Percentiles rank a stretch among this genome's conserved stretches.
Conservation (phyloP, 2,329 filamentous ascomycete genomes). For the Colletotrichum horii region DNA sequence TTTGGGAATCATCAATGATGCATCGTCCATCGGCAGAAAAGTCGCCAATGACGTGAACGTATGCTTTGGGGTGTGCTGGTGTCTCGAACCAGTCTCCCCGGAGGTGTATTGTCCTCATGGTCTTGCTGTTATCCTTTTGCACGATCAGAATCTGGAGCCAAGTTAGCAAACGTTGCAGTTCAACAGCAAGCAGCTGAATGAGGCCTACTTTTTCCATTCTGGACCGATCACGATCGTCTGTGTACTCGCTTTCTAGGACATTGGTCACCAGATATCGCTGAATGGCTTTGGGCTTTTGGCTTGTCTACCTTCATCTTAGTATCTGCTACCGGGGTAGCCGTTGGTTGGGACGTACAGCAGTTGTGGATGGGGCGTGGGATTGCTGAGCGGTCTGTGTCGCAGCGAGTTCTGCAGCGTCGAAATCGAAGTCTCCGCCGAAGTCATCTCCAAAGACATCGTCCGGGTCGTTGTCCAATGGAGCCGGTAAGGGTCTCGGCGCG, state of each 20-base stretch:
- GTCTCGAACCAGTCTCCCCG: constrained; percentile 89
- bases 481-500: neutral
- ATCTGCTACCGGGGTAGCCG: constrained; percentile 35
- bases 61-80: constrained; percentile 73
- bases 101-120: constrained; percentile 72
- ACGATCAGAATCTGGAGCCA: constrained; percentile 75
- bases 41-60: constrained; percentile 84
- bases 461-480: constrained; percentile 41
- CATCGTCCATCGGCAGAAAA: constrained; percentile 76
- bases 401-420: constrained; percentile 75
- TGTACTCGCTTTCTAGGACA: constrained; percentile 73
- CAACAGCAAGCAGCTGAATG: neutral
- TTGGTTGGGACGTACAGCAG: constrained; percentile 41
- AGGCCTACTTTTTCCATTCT: constrained; percentile 73
- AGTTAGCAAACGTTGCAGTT: constrained; percentile 15
- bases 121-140: constrained; percentile 75
- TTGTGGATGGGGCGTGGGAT: constrained; percentile 24
- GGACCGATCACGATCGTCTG: constrained; percentile 63
- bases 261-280: constrained; percentile 86
- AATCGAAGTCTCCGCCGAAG: constrained; percentile 77
- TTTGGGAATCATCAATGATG: constrained; percentile 79
- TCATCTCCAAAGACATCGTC: constrained; percentile 78
- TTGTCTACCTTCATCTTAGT: constrained; percentile 74
- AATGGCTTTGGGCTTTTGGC: constrained; percentile 73
- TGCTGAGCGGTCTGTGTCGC: constrained; percentile 69